phyloP scores from a whole-genome alignment of 345 rosid species.

The Cochlearia excelsa region DNA sequence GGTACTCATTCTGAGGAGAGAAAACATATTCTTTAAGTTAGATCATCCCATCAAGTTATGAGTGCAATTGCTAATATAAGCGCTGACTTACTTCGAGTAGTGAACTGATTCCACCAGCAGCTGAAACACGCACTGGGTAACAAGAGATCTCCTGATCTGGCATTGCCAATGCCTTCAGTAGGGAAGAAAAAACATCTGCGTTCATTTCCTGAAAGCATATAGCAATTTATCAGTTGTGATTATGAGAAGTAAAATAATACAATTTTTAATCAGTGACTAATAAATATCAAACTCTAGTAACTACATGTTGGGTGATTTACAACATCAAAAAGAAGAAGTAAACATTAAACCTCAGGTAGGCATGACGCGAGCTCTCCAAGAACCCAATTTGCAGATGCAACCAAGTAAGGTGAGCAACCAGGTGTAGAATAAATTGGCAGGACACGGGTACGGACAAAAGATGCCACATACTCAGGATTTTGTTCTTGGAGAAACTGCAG shows the following conservation, averaged over 20 bases:
- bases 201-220: slow-evolving; percentile 58
- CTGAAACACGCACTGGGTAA: slow-evolving; percentile 77
- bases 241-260: neutral
- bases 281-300: neutral
- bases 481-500: slow-evolving; percentile 75
- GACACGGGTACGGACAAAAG: slow-evolving; percentile 53
- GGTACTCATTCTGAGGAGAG: slow-evolving; percentile 63
- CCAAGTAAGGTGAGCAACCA: slow-evolving; percentile 56
- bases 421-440: slow-evolving; percentile 58
- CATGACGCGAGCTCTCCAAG: slow-evolving; percentile 77
- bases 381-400: slow-evolving; percentile 86
- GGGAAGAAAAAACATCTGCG: slow-evolving; percentile 60
- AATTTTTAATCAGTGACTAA: neutral
- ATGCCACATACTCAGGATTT: slow-evolving; percentile 49
- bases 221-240: slow-evolving; percentile 14
- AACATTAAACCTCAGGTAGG: slow-evolving; percentile 61
- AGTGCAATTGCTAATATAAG: slow-evolving; percentile 8
- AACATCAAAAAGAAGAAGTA: slow-evolving; percentile 21
- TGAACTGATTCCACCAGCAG: slow-evolving; percentile 70
- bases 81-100: slow-evolving; percentile 62
- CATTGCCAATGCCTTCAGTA: slow-evolving; percentile 72
- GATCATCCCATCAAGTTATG: slow-evolving; percentile 19
- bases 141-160: slow-evolving; percentile 53
- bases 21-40: slow-evolving; percentile 26
- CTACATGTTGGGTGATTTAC: neutral